Conservation (phyloP, 2,329 filamentous ascomycete genomes). For the Hypoxylon sp. region DNA sequence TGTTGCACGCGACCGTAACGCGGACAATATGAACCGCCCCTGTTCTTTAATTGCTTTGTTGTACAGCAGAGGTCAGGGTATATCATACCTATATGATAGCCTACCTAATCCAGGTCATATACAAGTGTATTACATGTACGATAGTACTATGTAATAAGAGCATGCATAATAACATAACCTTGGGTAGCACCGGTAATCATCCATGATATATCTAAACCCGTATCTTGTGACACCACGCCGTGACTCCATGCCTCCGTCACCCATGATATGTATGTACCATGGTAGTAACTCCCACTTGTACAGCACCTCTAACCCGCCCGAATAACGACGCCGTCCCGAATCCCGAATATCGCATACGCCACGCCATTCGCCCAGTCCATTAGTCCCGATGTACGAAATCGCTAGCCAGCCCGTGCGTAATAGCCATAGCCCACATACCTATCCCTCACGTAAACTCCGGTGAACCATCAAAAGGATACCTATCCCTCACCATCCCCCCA, state of each 20-base stretch:
- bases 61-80: slow-evolving; percentile 20
- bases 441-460: slow-evolving; percentile 32
- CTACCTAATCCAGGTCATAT: background rate
- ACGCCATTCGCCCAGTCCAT: background rate
- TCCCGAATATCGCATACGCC: slow-evolving; percentile 7
- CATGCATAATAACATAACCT: background rate
- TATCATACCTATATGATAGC: background rate
- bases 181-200: slow-evolving; percentile 10
- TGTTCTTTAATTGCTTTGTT: slow-evolving; percentile 16
- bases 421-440: background rate
- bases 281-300: background rate
- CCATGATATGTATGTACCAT: background rate
- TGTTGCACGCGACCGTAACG: slow-evolving; percentile 4
- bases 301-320: background rate
- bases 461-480: slow-evolving; percentile 44
- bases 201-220: slow-evolving; percentile 17
- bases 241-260: slow-evolving; percentile 2
- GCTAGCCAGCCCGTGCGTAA: background rate
- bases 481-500: slow-evolving; percentile 40
- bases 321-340: slow-evolving; percentile 1
- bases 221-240: slow-evolving; percentile 1
- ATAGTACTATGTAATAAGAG: slow-evolving; percentile 4
- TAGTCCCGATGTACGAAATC: background rate
- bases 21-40: background rate
- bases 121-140: background rate